Conservation (phyloP, 352 stramenopile genomes). For the Globisporangium splendens region DNA sequence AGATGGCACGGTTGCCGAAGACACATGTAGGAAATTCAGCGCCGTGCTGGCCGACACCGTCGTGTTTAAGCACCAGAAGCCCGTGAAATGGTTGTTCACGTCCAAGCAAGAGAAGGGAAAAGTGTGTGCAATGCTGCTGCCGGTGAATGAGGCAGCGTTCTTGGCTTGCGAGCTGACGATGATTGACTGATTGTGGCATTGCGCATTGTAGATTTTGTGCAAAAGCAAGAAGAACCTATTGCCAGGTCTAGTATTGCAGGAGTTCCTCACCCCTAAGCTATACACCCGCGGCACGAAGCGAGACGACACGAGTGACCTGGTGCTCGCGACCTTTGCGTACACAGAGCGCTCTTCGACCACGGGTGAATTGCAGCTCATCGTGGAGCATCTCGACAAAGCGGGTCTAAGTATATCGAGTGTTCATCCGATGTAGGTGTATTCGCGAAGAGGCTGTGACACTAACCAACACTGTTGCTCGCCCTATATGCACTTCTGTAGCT, state of each 20-base stretch:
- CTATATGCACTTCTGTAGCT: conserved; percentile 10
- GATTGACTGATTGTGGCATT: not conserved
- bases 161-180: too few species aligned
- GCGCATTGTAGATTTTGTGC: conserved; percentile 40
- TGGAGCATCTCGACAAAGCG: conserved; percentile 51
- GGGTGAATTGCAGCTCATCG: conserved; percentile 39
- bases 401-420: conserved; percentile 24
- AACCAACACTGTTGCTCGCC: conserved; percentile 1
- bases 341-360: conserved; percentile 34
- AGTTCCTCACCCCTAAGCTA: conserved; percentile 36
- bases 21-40: conserved; percentile 25
- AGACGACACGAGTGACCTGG: conserved; percentile 23
- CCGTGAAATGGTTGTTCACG: conserved; percentile 68
- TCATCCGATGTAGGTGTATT: not conserved
- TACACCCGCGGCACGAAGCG: conserved; percentile 8
- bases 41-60: conserved; percentile 65
- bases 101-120: conserved; percentile 69
- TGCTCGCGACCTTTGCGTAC: conserved; percentile 57
- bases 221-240: conserved; percentile 63
- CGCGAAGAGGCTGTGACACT: not conserved
- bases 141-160: not conserved
- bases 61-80: conserved; percentile 69
- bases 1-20: conserved; percentile 5
- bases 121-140: conserved; percentile 17
- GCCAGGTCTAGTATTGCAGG: conserved; percentile 38